A percentile compares a stretch with the other conserved stretches of the same genome.
Conservation (phyloP, 2,329 filamentous ascomycete species). For the Onygenales sp. region DNA sequence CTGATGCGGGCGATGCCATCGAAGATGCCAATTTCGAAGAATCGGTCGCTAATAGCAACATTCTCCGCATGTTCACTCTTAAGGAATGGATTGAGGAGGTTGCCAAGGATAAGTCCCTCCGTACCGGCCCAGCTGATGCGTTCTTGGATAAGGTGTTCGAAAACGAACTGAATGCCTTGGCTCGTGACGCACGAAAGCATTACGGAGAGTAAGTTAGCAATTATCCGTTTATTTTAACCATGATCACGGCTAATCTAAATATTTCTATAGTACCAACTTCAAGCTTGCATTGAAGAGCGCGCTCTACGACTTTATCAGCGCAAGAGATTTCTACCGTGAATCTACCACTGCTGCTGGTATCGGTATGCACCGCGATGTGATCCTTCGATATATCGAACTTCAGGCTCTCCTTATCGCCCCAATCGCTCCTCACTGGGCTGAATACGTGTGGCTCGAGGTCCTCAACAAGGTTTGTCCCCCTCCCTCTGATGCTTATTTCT, state of each 20-base stretch:
- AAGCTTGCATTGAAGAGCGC: constrained; percentile 77
- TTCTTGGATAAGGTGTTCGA: constrained; percentile 86
- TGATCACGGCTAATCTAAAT: constrained; percentile 6
- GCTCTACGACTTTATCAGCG: constrained; percentile 83
- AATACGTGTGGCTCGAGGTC: constrained; percentile 89
- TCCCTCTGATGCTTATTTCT: not conserved
- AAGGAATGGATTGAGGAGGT: constrained; percentile 91
- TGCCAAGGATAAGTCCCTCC: constrained; percentile 62
- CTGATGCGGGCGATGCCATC: constrained; percentile 88
- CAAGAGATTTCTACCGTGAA: constrained; percentile 86
- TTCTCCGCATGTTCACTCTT: constrained; percentile 72
- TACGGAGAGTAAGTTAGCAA: constrained; percentile 53
- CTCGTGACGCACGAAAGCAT: constrained; percentile 67
- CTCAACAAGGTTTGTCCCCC: constrained; percentile 51
- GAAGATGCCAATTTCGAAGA: constrained; percentile 97
- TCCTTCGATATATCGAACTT: constrained; percentile 72
- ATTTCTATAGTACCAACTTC: constrained; percentile 54
- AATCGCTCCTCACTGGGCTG: constrained; percentile 86
- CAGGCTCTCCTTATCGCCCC: constrained; percentile 75
- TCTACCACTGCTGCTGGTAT: constrained; percentile 65
- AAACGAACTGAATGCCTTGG: constrained; percentile 81
- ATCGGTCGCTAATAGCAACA: constrained; percentile 82
- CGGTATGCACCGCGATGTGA: constrained; percentile 75
- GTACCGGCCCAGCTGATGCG: constrained; percentile 62
- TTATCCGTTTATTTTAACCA: not conserved